These are phyloP conservation scores for Smallanthus sonchifolius DNA, from an alignment of 129 eudicot species.

Conservation along the genomic window DNA sequence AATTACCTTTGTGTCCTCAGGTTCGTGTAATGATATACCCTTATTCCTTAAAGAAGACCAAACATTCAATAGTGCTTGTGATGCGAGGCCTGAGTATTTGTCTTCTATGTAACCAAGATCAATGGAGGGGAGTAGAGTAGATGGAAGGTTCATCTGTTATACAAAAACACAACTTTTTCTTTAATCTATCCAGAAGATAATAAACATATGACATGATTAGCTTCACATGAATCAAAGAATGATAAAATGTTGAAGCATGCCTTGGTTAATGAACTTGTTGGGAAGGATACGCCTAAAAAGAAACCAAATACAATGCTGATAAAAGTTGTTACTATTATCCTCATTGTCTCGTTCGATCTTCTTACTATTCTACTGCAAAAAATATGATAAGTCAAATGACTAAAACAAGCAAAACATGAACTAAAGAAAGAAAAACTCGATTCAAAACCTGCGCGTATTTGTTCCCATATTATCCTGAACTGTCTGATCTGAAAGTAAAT, in stretches of 20 bases:
- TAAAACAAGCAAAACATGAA: neutral
- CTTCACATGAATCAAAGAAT: slow-evolving; percentile 3
- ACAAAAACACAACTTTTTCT: slow-evolving; percentile 9
- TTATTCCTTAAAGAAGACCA: slow-evolving; percentile 61
- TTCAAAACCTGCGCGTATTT: slow-evolving; percentile 39
- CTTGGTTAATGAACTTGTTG: slow-evolving; percentile 54
- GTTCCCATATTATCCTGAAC: slow-evolving; percentile 35
- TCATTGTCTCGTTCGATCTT: slow-evolving; percentile 63
- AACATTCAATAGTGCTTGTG: slow-evolving; percentile 65
- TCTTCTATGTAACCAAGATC: slow-evolving; percentile 73
- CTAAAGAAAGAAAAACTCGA: slow-evolving; percentile 18
- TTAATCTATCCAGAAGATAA: neutral
- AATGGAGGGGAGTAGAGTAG: slow-evolving; percentile 51
- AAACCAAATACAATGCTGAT: slow-evolving; percentile 72
- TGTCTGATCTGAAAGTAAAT: neutral
- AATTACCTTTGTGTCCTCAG: slow-evolving; percentile 50
- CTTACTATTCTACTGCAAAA: slow-evolving; percentile 43
- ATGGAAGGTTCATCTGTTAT: slow-evolving; percentile 47
- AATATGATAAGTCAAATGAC: neutral
- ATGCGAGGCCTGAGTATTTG: slow-evolving; percentile 85
- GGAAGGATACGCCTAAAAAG: slow-evolving; percentile 71
- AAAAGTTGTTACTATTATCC: slow-evolving; percentile 68
- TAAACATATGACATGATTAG: neutral
- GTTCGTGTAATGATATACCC: slow-evolving; percentile 25
- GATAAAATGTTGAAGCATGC: slow-evolving; percentile 25